Percentiles rank a stretch among this genome's conserved stretches.
phyloP scores from a whole-genome alignment of 495 filamentous ascomycete species.

The Neurospora discreta region DNA sequence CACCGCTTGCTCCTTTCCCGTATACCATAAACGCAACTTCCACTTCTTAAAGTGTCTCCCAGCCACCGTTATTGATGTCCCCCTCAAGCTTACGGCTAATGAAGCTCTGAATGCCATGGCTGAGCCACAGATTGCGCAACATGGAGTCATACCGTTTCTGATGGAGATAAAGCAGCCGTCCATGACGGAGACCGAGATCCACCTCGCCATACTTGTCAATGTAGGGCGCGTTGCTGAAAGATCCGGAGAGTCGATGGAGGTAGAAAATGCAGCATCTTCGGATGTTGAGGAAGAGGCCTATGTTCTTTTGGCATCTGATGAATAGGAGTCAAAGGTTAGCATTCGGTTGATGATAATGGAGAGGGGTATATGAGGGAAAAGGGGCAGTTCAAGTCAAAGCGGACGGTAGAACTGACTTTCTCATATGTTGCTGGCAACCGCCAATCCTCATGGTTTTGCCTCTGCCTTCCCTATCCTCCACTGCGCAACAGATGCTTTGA shows the following conservation, averaged over 20 bases:
- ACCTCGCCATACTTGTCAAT: conserved; percentile 90
- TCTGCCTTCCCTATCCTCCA: conserved; percentile 36
- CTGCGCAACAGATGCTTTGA: conserved; percentile 83
- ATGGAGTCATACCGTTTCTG: conserved; percentile 88
- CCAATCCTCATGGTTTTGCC: conserved; percentile 41
- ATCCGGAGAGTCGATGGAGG: conserved; percentile 68
- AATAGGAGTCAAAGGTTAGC: neutral
- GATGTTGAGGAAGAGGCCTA: conserved; percentile 91
- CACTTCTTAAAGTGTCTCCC: conserved; percentile 67
- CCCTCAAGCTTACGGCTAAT: conserved; percentile 84
- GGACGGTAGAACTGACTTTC: conserved; percentile 50
- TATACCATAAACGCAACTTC: neutral
- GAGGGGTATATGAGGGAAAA: neutral
- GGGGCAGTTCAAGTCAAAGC: neutral
- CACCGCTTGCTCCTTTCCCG: neutral
- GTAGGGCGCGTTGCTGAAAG: conserved; percentile 80
- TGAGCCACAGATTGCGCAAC: conserved; percentile 76
- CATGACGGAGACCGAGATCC: conserved; percentile 70
- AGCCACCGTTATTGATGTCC: conserved; percentile 92
- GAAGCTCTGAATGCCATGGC: conserved; percentile 74
- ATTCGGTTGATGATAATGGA: neutral
- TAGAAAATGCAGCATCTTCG: conserved; percentile 87
- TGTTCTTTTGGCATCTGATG: conserved; percentile 70
- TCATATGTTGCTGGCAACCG: conserved; percentile 81
- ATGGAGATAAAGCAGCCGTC: conserved; percentile 80